Evolutionary conservation across 2,329 filamentous ascomycete genomes (phyloP), one percentile per base, ranked within the genome.

Genomic region (Aspergillus niger): DNA sequence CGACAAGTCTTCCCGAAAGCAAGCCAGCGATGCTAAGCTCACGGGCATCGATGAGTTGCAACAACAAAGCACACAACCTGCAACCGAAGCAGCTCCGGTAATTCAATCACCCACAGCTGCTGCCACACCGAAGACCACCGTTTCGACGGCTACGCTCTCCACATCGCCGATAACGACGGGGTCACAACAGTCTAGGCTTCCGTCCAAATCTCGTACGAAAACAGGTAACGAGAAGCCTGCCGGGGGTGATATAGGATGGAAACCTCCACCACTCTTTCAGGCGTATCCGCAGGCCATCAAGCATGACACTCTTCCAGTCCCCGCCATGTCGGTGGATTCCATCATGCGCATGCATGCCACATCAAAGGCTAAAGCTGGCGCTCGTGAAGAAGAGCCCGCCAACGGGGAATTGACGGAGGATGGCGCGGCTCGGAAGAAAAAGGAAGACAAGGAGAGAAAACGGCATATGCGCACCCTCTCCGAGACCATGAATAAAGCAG

Each of bases 221-320:
- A 59, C 65, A 2, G 52, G 53, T 5, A 74, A 72, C 10, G 62
- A 69, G 28, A 68, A 72, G 41, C 52, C 63, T 1, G 44, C 64
- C 2, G 64, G 65, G 8, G 64, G 66, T 57, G 67, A 73, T 68
- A 59, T 70, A 68, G 67, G 67, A 11, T 91, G 88, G 88, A 84
- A 86, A 58, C 85, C 88, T 15, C 91, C 91, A 6, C 91, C 92
- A 2, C 79, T 97, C 11, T 96, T 93, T 74, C 90, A 96, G 73
- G 92, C 91, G 11, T 96, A 92, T 72, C 89, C 91, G 0, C 92
- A 96, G 75, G 87, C 91, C 2, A 84, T 91, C 66, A 92, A 90
- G 70, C 86, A 95, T 73, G 87, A 86, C 10, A 86, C 84, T 15
- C 80, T 96, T 3, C 84, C 88, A 26, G 84, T 89, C 15, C 89